Percentiles rank a stretch among this genome's conserved stretches.
These are phyloP conservation scores for Colletotrichum liaoningense DNA, from an alignment of 2,329 filamentous ascomycete species.

Conservation along the genomic window DNA sequence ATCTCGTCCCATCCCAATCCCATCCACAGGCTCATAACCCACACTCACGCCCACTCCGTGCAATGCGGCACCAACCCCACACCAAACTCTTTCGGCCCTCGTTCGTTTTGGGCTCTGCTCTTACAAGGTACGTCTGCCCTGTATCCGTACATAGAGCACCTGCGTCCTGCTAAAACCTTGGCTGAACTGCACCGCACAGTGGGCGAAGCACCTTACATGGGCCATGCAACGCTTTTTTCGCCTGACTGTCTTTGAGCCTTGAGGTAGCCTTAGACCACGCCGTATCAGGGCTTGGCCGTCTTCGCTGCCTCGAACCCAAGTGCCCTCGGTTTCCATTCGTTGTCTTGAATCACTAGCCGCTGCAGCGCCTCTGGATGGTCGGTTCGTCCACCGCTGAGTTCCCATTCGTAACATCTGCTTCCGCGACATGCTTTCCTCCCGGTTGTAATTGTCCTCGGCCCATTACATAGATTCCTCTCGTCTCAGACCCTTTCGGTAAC, in stretches of 20 bases:
- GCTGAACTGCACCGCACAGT: slow-evolving; percentile 2
- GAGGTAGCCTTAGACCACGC: not conserved
- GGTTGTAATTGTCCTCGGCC: not conserved
- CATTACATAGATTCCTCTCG: not conserved
- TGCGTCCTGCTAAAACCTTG: not conserved
- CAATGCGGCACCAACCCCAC: slow-evolving; percentile 15
- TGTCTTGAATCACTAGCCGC: not conserved
- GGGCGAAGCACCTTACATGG: slow-evolving; percentile 3
- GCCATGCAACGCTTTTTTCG: not conserved
- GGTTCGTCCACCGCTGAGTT: not conserved
- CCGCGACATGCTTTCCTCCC: not conserved
- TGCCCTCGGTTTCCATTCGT: not conserved
- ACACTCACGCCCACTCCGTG: not conserved
- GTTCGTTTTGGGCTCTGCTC: not conserved
- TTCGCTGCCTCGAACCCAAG: not conserved
- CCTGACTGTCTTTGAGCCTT: not conserved
- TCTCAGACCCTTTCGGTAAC: not conserved
- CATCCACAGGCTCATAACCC: not conserved
- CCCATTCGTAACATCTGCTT: not conserved
- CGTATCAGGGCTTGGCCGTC: not conserved
- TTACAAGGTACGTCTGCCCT: not conserved
- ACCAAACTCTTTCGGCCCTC: slow-evolving; percentile 23
- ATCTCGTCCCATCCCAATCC: slow-evolving; percentile 5
- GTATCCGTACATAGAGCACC: not conserved
- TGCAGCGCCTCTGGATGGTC: not conserved